Conservation (phyloP, 108 stramenopile species). For the Pseudonitzschia multiseries region DNA sequence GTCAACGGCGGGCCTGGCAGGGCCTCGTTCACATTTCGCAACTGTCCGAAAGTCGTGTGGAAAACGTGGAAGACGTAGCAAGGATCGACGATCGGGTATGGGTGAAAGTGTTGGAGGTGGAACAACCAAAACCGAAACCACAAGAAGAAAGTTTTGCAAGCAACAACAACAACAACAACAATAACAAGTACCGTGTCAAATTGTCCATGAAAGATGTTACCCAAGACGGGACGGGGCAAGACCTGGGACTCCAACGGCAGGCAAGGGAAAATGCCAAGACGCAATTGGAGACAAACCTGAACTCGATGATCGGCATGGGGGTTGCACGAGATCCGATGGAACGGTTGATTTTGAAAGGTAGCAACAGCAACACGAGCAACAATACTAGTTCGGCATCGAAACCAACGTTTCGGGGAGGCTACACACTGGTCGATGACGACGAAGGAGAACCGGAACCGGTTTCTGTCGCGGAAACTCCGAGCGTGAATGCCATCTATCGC, state of each 20-base stretch:
- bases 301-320: conserved; percentile 71
- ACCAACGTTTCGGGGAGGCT: conserved; percentile 48
- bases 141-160: no score
- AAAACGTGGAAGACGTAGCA: conserved; percentile 45
- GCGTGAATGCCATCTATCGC: not conserved
- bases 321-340: conserved; percentile 70
- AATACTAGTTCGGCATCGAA: conserved; percentile 1
- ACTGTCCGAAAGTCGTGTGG: conserved; percentile 41
- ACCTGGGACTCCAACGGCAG: conserved; percentile 26
- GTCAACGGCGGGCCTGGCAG: conserved; percentile 8
- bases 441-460: conserved; percentile 52
- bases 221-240: conserved; percentile 48
- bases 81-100: conserved; percentile 37
- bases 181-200: conserved; percentile 28
- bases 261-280: conserved; percentile 14
- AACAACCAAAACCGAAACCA: not conserved
- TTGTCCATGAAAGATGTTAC: conserved; percentile 67
- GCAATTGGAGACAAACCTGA: conserved; percentile 48
- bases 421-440: conserved; percentile 64
- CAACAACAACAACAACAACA: conserved; percentile 9
- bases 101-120: conserved; percentile 48
- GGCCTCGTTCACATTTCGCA: conserved; percentile 76
- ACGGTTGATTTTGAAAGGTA: conserved; percentile 25
- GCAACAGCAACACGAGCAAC: conserved; percentile 3
- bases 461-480: not conserved